phyloP scores from a whole-genome alignment of 2,329 filamentous ascomycete species.

The Myriosclerotinia scirpicola region DNA sequence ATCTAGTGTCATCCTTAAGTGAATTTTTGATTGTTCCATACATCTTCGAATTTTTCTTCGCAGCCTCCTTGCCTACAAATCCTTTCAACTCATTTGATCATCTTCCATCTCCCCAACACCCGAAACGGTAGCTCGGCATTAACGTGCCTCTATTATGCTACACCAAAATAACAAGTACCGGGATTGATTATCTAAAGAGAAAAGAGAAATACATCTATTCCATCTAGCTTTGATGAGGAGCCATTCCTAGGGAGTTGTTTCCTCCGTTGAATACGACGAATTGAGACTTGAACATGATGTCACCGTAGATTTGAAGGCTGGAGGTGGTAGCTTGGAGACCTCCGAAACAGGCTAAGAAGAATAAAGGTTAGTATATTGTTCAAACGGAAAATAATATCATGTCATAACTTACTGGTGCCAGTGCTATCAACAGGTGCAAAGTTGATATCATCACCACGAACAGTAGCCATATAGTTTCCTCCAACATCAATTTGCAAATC shows the following conservation, averaged over 20 bases:
- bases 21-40: slow-evolving; percentile 13
- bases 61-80: neutral
- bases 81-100: neutral
- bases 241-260: slow-evolving; percentile 55
- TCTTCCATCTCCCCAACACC: neutral
- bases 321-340: slow-evolving; percentile 61
- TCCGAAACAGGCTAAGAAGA: slow-evolving; percentile 59
- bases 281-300: slow-evolving; percentile 62
- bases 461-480: slow-evolving; percentile 49
- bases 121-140: slow-evolving; percentile 15
- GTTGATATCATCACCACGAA: slow-evolving; percentile 47
- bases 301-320: slow-evolving; percentile 61
- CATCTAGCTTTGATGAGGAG: slow-evolving; percentile 39
- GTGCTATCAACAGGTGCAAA: slow-evolving; percentile 50
- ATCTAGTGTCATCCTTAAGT: slow-evolving; percentile 8
- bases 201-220: slow-evolving; percentile 1
- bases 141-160: slow-evolving; percentile 15
- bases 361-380: slow-evolving; percentile 17
- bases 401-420: slow-evolving; percentile 49
- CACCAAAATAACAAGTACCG: neutral
- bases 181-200: slow-evolving; percentile 4
- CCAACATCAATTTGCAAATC: slow-evolving; percentile 44
- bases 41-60: neutral
- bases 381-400: neutral
- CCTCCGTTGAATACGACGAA: slow-evolving; percentile 58